A percentile compares a stretch with the other conserved stretches of the same genome.
Evolutionary conservation across 2,329 filamentous ascomycete species (phyloP).

Genomic region (Nothomitra cinnamomea): DNA sequence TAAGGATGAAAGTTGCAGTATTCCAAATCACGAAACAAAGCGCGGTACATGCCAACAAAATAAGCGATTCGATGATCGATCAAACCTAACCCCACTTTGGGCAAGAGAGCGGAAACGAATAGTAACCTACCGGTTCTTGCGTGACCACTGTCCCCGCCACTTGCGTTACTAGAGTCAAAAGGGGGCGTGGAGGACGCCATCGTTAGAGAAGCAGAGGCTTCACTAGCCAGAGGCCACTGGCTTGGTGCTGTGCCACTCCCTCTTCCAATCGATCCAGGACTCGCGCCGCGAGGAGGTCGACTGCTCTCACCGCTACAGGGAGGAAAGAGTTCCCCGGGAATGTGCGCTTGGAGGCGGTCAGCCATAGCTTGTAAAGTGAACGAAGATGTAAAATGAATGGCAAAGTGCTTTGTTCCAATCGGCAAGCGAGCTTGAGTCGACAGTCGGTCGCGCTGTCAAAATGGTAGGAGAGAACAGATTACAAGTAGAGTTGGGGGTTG

Average conservation of each 20-base stretch:
- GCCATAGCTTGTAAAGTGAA: not conserved
- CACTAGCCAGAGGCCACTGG: not conserved
- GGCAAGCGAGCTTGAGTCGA: too few relatives aligned
- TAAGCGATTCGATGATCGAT: too few relatives aligned
- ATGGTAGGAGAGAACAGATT: too few relatives aligned
- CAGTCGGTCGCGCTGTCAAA: not conserved
- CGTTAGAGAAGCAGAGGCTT: not conserved
- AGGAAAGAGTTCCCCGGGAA: not conserved
- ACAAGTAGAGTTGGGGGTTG: too few relatives aligned
- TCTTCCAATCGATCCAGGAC: not conserved
- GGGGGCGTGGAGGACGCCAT: not conserved
- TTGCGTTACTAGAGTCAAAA: not conserved
- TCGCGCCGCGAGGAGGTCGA: too few relatives aligned
- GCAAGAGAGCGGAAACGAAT: not conserved
- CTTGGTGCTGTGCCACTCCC: not conserved
- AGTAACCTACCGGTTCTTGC: not conserved
- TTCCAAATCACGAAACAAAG: too few relatives aligned
- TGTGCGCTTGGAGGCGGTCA: not conserved
- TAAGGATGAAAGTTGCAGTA: too few relatives aligned
- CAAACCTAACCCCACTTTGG: not conserved
- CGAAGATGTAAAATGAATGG: not conserved
- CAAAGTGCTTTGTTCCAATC: not conserved
- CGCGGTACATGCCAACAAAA: too few relatives aligned
- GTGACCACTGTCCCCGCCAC: not conserved
- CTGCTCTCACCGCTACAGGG: not conserved